phyloP scores from a whole-genome alignment of 2,329 filamentous ascomycete genomes.

The Domatiomyces globalis region DNA sequence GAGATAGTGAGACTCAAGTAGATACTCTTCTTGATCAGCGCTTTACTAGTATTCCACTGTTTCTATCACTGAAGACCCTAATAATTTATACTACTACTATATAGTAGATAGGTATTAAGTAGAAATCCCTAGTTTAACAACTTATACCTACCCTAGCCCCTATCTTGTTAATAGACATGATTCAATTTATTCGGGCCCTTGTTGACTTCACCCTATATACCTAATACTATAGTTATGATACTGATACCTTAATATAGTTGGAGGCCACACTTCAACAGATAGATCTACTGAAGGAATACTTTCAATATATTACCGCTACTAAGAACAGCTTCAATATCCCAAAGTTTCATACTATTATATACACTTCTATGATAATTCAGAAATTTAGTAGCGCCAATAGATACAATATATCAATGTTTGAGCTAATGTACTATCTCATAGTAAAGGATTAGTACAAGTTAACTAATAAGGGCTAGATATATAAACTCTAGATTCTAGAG shows the following conservation, averaged over 20 bases:
- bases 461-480: neutral
- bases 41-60: neutral
- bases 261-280: neutral
- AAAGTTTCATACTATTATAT: neutral
- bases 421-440: neutral
- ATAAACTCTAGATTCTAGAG: neutral
- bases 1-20: neutral
- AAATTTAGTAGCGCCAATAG: neutral
- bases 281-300: neutral
- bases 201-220: neutral
- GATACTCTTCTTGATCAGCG: neutral
- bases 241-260: neutral
- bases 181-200: neutral
- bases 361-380: neutral
- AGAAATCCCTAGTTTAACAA: neutral
- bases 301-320: neutral
- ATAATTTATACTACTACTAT: neutral
- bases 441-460: neutral
- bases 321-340: slow-evolving; percentile 1
- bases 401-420: neutral
- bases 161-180: neutral
- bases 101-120: neutral
- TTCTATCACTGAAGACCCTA: neutral
- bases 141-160: neutral
- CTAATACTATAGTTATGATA: neutral